phyloP scores from a whole-genome alignment of 78 protist species.

The Monosiga brevicollis region DNA sequence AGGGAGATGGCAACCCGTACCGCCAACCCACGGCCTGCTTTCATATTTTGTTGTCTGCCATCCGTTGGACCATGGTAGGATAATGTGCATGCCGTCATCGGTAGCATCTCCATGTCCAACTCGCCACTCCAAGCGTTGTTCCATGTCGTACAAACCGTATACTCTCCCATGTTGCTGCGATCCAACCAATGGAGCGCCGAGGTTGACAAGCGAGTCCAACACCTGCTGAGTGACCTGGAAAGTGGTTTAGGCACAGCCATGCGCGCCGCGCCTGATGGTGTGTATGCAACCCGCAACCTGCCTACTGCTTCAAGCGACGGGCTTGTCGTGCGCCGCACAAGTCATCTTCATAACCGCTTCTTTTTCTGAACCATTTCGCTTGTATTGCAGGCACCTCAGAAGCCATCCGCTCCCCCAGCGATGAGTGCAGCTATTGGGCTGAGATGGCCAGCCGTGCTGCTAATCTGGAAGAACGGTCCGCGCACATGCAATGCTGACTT shows the following conservation, averaged over 20 bases:
- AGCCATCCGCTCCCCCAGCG: not conserved
- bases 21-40: no score
- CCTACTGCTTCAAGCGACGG: not conserved
- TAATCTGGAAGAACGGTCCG: no score
- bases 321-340: not conserved
- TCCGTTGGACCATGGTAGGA: no score
- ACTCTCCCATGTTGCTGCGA: not conserved
- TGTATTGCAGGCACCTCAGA: not conserved
- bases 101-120: not conserved
- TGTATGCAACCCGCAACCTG: not conserved
- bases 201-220: not conserved
- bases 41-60: no score
- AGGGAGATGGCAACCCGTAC: no score
- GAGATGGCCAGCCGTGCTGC: no score
- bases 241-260: conserved; percentile 2
- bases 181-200: not conserved
- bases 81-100: not conserved
- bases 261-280: not conserved
- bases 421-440: no score
- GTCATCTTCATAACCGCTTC: not conserved
- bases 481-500: no score
- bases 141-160: not conserved
- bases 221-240: conserved; percentile 11
- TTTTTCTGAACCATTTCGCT: not conserved
- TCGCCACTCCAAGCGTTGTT: not conserved